Evolutionary conservation across 768 basidiomycete species (phyloP), one percentile per base, ranked within the genome.

Genomic region (Rhodotorula sphaerocarpa): DNA sequence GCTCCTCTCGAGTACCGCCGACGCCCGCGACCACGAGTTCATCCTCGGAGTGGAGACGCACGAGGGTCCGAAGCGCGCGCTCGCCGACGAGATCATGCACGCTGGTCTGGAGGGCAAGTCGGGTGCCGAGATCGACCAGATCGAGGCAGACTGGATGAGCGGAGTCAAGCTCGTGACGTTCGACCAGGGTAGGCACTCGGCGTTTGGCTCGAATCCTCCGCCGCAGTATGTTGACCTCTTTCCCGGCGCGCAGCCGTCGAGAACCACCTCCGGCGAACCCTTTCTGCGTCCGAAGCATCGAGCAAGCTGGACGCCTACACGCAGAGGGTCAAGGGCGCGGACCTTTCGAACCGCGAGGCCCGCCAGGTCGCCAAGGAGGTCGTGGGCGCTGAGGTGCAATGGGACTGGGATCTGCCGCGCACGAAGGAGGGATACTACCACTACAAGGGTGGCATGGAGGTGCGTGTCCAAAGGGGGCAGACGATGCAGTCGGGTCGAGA

Each of bases 371-470:
- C 90, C n/a, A 78, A 79, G 47, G 85, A 87, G 55, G 82, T 90
- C 50, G 74, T 89, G 33, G 86, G 85, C 41, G 75, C 79, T 63
- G 79, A 79, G 56, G 80, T 92, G n/a, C 82, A 79, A 72, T 93
- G 91, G 90, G 84, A 90, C 72, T 91, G 89, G 81, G 70, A 73
- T 42, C 54, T 70, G n/a, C 88, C 90, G 10, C 82, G 88, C 33
- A 95, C 90, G 1, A 82, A 84, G 31, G 90, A 93, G 78, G 91
- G 91, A 20, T 92, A 89, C 74, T 88, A 92, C 71, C 89, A 89
- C 74, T 88, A 85, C 69, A 83, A 83, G 33, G 83, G 88, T 12
- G 90, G 90, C 20, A 76, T 90, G 50, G 84, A 86, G 70, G 84
- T 82, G 44, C 28, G 73, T 66, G 12, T 5, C 23, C 3, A 1